Base-by-base conservation (phyloP, 1,139 yeast species). In the Suhomyces panamericanus region DNA sequence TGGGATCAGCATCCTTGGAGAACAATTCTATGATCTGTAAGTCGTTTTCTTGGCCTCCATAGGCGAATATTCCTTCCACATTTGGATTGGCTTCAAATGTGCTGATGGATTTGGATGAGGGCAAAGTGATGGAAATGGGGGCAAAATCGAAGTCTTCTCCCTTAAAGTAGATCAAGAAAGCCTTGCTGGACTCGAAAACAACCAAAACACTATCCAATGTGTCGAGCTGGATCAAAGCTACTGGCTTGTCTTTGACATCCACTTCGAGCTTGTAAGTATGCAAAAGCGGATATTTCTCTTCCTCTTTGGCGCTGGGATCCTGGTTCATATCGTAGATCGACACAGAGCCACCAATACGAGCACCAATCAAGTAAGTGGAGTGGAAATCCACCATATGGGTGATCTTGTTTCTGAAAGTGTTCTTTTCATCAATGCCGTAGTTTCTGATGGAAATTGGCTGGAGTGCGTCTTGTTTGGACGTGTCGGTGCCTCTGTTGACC, bases 11-110 rank as follows among this genome's bases (percentile, higher is more conserved):
- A 16, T 53, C 57, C 22, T 52, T 52, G 4, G 65, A 64, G 40
- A 67, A 71, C 14, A 84, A 49, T 41, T 71, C 63, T 1, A 81
- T 63, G 16, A 86, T 63, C 48, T 77, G 78, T 4, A 85, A 66
- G 54, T 85, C 85, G 50, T 81, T 80, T 53, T 86, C 90, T 59
- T 85, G 80, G 35, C 95, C 95, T 39, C 93, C 95, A 57, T 69
- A 78, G 0, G 88, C 91, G 63, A 81, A 78, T 2, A 80, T 60
- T 16, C 80, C 76, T 26, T 61, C 58, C 32, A 64, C 65, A 37
- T 63, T 59, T 8, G 80, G 77, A 62, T 77, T 77, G 46, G 74
- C 56, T 33, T 69, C 63, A 56, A 80, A 76, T 29, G 81, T 63
- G 46, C 72, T 66, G 42, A 85, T 60, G 7, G 78, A 76, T 12